phyloP scores from a whole-genome alignment of 2,329 filamentous ascomycete species.

The Diaporthe capsici region DNA sequence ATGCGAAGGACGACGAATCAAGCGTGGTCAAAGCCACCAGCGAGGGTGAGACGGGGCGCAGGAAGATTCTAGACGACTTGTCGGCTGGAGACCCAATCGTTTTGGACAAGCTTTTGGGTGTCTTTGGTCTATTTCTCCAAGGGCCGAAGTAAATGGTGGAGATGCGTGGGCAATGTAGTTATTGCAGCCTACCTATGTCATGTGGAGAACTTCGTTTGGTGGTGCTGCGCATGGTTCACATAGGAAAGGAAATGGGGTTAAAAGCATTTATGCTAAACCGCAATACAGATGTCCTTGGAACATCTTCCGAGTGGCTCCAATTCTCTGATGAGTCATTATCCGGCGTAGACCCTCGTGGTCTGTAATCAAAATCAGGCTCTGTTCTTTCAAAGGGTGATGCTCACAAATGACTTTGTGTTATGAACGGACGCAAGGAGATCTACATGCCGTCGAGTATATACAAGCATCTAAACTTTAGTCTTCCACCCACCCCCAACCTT shows the following conservation, averaged over 20 bases:
- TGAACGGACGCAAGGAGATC: neutral
- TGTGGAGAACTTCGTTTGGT: neutral
- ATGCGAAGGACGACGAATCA: slow-evolving; percentile 32
- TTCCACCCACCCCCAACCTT: slow-evolving; percentile 55
- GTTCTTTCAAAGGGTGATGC: neutral
- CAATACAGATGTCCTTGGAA: neutral
- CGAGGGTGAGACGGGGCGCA: slow-evolving; percentile 21
- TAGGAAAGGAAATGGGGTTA: neutral
- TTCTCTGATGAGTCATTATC: too few species aligned
- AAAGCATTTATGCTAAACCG: neutral
- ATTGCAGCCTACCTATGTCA: too few species aligned
- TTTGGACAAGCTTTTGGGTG: slow-evolving; percentile 39
- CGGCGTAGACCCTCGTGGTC: too few species aligned
- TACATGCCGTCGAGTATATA: neutral
- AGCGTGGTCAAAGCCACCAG: neutral
- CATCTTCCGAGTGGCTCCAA: too few species aligned
- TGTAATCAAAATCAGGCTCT: too few species aligned
- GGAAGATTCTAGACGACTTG: slow-evolving; percentile 34
- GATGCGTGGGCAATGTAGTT: neutral
- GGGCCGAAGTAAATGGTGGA: slow-evolving; percentile 19
- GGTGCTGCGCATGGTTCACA: neutral
- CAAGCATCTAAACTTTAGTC: slow-evolving; percentile 52
- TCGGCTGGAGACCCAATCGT: slow-evolving; percentile 34
- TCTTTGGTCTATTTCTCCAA: slow-evolving; percentile 36
- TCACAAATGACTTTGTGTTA: neutral